Percentiles rank a stretch among this genome's conserved stretches.
These are phyloP conservation scores for Pichia sp. DNA, from an alignment of 1,139 yeast genomes.

Conservation along the genomic window DNA sequence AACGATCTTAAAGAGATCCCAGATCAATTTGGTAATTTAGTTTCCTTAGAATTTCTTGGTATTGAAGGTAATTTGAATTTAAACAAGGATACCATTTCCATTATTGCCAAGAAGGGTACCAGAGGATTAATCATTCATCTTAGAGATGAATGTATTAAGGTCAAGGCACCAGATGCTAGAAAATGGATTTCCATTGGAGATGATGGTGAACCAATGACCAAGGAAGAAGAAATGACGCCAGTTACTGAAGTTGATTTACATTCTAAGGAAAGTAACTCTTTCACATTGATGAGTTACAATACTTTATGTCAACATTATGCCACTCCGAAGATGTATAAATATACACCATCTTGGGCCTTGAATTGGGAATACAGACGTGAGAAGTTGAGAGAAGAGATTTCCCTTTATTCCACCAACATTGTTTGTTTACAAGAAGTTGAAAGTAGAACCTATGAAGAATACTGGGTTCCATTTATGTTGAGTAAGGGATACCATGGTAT, in stretches of 20 bases:
- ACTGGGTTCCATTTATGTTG: slow-evolving; percentile 76
- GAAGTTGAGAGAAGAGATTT: slow-evolving; percentile 68
- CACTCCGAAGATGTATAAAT: slow-evolving; percentile 86
- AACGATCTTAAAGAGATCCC: slow-evolving; percentile 79
- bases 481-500: slow-evolving; percentile 77
- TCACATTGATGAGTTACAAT: slow-evolving; percentile 84
- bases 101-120: slow-evolving; percentile 81
- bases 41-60: slow-evolving; percentile 84
- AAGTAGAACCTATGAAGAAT: slow-evolving; percentile 78
- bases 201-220: slow-evolving; percentile 63
- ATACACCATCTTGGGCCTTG: slow-evolving; percentile 97
- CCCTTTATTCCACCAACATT: slow-evolving; percentile 66
- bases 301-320: slow-evolving; percentile 96
- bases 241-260: slow-evolving; percentile 34
- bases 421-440: slow-evolving; percentile 96
- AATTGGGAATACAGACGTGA: slow-evolving; percentile 92
- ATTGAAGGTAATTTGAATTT: slow-evolving; percentile 86
- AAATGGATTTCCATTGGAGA: slow-evolving; percentile 79
- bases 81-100: slow-evolving; percentile 60
- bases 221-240: slow-evolving; percentile 29
- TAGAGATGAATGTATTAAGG: slow-evolving; percentile 77
- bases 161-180: slow-evolving; percentile 67
- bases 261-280: slow-evolving; percentile 35
- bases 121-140: slow-evolving; percentile 75
- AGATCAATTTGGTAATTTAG: slow-evolving; percentile 79